These are phyloP conservation scores for Termitomyces titanicus DNA, from an alignment of 768 basidiomycete species.

Conservation along the genomic window DNA sequence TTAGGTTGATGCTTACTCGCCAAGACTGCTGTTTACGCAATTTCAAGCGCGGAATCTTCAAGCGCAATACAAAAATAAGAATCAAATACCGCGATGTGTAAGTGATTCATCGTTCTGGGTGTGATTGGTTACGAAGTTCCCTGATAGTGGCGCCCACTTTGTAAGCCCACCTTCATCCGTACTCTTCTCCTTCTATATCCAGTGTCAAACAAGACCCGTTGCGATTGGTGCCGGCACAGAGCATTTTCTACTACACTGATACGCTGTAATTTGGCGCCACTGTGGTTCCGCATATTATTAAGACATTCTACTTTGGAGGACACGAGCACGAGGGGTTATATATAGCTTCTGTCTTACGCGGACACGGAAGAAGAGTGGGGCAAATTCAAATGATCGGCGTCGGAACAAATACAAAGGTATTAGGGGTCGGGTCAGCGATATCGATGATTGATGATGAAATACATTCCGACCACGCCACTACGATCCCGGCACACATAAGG, in stretches of 20 bases:
- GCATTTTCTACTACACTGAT: not conserved
- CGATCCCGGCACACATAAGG: constrained; percentile 2
- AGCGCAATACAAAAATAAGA: not conserved
- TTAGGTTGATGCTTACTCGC: not conserved
- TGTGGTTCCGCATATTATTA: not conserved
- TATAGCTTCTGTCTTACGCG: not conserved
- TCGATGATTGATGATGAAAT: constrained; percentile 7
- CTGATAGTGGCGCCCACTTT: not conserved
- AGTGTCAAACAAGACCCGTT: no score
- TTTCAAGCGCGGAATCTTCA: not conserved
- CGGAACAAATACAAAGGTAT: not conserved
- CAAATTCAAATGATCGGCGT: no score
- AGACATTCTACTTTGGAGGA: no score
- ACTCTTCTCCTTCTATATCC: not conserved
- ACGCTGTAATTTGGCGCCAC: not conserved
- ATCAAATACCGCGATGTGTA: not conserved
- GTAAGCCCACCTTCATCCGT: not conserved
- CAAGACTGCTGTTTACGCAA: not conserved
- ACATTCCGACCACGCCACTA: constrained; percentile 3
- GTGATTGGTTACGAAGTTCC: not conserved
- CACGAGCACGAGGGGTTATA: not conserved
- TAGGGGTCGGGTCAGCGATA: not conserved
- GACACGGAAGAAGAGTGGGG: not conserved
- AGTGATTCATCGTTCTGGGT: not conserved
- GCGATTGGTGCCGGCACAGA: not conserved